Percentiles rank a stretch among this genome's conserved stretches.
These are phyloP conservation scores for Corrigiola litoralis DNA, from an alignment of 179 eudicot genomes.

Conservation along the genomic window DNA sequence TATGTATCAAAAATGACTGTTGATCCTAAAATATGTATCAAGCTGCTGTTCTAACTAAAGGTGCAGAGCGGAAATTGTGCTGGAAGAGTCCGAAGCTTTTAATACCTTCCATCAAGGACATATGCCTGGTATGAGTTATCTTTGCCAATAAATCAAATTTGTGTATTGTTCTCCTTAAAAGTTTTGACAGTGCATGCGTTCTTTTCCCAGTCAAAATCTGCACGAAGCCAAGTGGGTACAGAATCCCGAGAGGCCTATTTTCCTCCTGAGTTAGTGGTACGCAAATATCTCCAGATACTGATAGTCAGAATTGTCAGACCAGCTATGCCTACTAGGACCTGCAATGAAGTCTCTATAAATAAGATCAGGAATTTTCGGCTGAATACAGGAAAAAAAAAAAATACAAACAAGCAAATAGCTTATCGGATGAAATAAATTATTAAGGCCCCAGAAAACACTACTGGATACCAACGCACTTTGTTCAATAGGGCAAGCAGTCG, in stretches of 20 bases:
- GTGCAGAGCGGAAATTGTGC: no score
- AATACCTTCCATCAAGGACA: no score
- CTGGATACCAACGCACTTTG: not conserved
- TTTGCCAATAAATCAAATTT: not conserved
- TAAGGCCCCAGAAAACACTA: not conserved
- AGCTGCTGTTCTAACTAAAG: no score
- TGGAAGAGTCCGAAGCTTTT: no score
- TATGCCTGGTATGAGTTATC: no score
- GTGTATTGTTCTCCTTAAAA: not conserved
- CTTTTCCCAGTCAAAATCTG: not conserved
- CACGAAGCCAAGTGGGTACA: not conserved
- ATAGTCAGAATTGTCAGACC: conserved; percentile 55
- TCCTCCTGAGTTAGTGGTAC: conserved; percentile 28
- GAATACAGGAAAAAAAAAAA: not conserved
- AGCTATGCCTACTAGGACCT: conserved; percentile 64
- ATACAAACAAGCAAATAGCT: not conserved
- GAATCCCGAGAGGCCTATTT: conserved; percentile 1
- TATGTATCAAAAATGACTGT: no score
- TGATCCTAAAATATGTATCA: no score
- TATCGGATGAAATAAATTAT: not conserved
- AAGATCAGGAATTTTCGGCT: not conserved
- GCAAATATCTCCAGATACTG: conserved; percentile 60
- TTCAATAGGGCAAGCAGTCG: not conserved
- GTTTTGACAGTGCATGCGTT: not conserved
- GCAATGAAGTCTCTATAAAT: conserved; percentile 14